Percentiles rank a stretch among this genome's conserved stretches.
These are phyloP conservation scores for Pseudomonodictys pantanalensis DNA, from an alignment of 495 filamentous ascomycete genomes.

Conservation along the genomic window DNA sequence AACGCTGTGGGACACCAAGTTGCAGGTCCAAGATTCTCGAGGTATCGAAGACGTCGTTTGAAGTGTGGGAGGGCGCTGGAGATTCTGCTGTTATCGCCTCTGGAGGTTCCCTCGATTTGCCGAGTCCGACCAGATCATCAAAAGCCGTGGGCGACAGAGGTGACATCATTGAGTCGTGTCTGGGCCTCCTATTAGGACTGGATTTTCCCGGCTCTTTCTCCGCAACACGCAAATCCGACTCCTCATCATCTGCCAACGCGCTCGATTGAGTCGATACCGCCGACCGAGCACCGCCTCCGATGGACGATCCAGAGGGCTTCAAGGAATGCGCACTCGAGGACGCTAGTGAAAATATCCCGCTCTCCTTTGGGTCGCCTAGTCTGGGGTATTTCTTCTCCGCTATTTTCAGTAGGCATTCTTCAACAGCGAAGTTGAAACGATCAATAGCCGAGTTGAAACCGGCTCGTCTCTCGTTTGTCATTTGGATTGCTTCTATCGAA, in stretches of 20 bases:
- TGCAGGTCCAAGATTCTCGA: not conserved
- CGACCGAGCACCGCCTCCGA: not conserved
- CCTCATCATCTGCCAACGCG: no score
- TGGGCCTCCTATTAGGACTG: no score
- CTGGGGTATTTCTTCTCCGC: not conserved
- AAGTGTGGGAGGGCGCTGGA: not conserved
- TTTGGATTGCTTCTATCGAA: not conserved
- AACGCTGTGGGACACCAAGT: not conserved
- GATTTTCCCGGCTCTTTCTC: no score
- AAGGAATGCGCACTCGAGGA: not conserved
- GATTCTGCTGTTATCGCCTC: not conserved
- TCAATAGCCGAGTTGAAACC: not conserved
- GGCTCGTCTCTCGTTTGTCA: not conserved
- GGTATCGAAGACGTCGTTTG: not conserved
- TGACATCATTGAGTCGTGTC: no score
- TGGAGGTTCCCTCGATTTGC: no score
- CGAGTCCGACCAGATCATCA: no score
- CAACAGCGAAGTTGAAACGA: not conserved
- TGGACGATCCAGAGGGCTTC: not conserved
- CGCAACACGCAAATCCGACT: no score
- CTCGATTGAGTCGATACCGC: not conserved
- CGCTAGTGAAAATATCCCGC: constrained; percentile 5
- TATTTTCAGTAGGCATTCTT: constrained; percentile 1
- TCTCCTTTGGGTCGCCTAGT: constrained; percentile 8
- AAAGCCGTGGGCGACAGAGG: no score